Percentiles rank a stretch among this genome's conserved stretches.
These are phyloP conservation scores for Fragaria vesca DNA, from an alignment of 306 rosid genomes.

Conservation along the genomic window DNA sequence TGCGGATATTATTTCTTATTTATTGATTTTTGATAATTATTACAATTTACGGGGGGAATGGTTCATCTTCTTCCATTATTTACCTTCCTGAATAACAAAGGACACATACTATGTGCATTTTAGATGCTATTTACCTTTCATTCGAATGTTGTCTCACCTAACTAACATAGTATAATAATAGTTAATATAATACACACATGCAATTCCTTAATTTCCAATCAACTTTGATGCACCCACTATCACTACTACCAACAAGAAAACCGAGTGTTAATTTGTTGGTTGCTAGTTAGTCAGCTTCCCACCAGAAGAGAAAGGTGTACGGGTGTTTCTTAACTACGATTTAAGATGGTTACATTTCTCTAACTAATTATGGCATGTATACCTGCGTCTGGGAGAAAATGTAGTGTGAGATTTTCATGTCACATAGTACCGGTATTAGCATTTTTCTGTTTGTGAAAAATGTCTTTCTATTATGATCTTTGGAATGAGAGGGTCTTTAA, in stretches of 20 bases:
- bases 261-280: slow-evolving; percentile 9
- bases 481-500: too few species aligned
- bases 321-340: background rate
- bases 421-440: background rate
- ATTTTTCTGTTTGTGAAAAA: too few species aligned
- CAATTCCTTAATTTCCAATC: background rate
- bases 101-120: background rate
- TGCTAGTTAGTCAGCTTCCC: slow-evolving; percentile 26
- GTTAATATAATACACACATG: background rate
- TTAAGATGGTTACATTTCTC: background rate
- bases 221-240: slow-evolving; percentile 6
- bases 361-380: background rate
- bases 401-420: too few species aligned
- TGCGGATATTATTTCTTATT: background rate
- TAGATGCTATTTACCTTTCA: background rate
- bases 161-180: background rate
- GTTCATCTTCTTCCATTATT: background rate
- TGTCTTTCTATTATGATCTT: too few species aligned
- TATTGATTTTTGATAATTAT: background rate
- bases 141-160: slow-evolving; percentile 23
- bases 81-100: background rate
- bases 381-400: too few species aligned
- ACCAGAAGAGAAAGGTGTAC: background rate
- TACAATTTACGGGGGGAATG: background rate
- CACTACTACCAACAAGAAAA: background rate